These are phyloP conservation scores for Sphaerulina musiva DNA, from an alignment of 2,329 filamentous ascomycete genomes.

Conservation along the genomic window DNA sequence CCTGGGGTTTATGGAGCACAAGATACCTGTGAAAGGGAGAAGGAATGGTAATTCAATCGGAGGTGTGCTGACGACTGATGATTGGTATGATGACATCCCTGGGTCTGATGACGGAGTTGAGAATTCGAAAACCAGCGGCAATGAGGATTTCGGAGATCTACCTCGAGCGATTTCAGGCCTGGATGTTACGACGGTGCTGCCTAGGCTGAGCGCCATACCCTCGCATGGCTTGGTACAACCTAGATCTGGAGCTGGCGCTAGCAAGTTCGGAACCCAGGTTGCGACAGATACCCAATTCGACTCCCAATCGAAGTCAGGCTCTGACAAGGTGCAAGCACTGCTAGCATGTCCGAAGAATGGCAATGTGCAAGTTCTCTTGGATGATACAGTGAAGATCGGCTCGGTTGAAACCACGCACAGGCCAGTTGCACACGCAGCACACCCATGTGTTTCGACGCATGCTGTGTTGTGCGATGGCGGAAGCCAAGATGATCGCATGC, in stretches of 20 bases:
- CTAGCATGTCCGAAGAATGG: constrained; percentile 20
- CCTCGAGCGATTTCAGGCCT: constrained; percentile 66
- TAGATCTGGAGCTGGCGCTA: constrained; percentile 22
- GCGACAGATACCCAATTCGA: constrained; percentile 26
- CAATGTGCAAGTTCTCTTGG: constrained; percentile 24
- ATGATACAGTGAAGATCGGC: constrained; percentile 30
- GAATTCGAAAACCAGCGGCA: constrained; percentile 9
- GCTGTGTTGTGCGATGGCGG: constrained; percentile 48
- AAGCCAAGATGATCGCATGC: constrained; percentile 6
- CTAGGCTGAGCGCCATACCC: constrained; percentile 52
- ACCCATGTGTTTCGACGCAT: constrained; percentile 70
- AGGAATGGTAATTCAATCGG: constrained; percentile 14
- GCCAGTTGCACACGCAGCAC: constrained; percentile 55
- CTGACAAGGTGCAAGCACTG: constrained; percentile 21
- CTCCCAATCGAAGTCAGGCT: constrained; percentile 6
- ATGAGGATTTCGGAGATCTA: constrained; percentile 37
- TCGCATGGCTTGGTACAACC: constrained; percentile 45
- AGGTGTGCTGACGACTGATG: constrained; percentile 18
- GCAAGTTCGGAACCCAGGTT: constrained; percentile 26
- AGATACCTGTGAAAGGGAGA: constrained; percentile 22
- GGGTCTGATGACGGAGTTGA: constrained; percentile 36
- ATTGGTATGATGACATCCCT: constrained; percentile 23
- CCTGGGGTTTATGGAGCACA: constrained; percentile 26
- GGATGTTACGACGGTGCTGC: constrained; percentile 68
- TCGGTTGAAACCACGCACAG: constrained; percentile 13